Evolutionary conservation across 495 filamentous ascomycete species (phyloP).

Genomic region (Pyrenula aspistea): DNA sequence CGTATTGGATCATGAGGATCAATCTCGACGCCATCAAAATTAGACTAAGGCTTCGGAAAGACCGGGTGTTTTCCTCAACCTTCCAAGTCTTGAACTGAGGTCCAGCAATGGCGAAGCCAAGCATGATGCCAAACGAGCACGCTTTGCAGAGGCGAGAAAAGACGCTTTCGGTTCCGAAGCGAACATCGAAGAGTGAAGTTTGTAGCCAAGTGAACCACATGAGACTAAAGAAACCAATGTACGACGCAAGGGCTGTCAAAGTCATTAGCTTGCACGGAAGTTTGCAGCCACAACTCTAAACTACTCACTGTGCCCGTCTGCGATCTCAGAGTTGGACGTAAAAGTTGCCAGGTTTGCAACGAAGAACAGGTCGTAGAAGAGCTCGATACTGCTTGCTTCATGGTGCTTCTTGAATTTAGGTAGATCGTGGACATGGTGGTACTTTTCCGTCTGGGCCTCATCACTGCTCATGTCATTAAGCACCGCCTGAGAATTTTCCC

Average conservation of each 20-base stretch:
- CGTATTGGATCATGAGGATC: slow-evolving; percentile 47
- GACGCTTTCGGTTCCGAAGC: slow-evolving; percentile 55
- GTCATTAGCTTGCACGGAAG: not conserved
- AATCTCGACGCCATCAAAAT: slow-evolving; percentile 49
- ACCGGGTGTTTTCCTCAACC: slow-evolving; percentile 28
- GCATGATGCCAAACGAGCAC: slow-evolving; percentile 49
- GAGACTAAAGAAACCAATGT: slow-evolving; percentile 52
- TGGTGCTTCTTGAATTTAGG: slow-evolving; percentile 20
- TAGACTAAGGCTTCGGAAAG: slow-evolving; percentile 26
- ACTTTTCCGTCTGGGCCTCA: not conserved
- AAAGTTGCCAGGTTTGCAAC: slow-evolving; percentile 58
- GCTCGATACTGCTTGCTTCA: slow-evolving; percentile 42
- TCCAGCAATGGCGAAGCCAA: slow-evolving; percentile 51
- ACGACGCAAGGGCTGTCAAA: slow-evolving; percentile 28
- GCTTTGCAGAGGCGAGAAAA: slow-evolving; percentile 54
- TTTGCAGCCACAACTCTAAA: slow-evolving; percentile 1
- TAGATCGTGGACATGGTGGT: not conserved
- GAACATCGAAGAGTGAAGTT: slow-evolving; percentile 55
- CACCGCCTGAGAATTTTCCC: not conserved
- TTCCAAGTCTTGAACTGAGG: slow-evolving; percentile 38
- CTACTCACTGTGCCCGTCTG: slow-evolving; percentile 25
- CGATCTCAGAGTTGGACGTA: slow-evolving; percentile 41
- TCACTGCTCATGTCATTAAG: not conserved
- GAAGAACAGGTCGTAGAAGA: slow-evolving; percentile 64
- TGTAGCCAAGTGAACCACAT: slow-evolving; percentile 67